phyloP scores from a whole-genome alignment of 306 rosid species.

The Dalbergia oliveri region DNA sequence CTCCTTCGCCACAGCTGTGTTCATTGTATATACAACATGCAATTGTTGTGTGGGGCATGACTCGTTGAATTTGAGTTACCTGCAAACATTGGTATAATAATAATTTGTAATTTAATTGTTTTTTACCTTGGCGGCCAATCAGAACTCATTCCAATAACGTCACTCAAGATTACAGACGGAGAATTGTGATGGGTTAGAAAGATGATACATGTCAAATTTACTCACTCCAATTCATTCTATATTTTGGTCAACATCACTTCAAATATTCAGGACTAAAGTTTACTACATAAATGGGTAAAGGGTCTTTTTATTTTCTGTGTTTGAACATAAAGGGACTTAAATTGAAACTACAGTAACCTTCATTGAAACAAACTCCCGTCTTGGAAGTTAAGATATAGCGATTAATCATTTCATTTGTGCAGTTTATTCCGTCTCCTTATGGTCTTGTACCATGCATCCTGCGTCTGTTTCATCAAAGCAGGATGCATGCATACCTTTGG shows the following conservation, averaged over 20 bases:
- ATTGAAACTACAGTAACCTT: neutral
- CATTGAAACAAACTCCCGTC: neutral
- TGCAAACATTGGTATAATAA: neutral
- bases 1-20: neutral
- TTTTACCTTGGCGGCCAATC: neutral
- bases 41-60: neutral
- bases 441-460: conserved; percentile 23
- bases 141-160: neutral
- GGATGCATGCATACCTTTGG: conserved; percentile 15
- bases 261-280: too few relatives aligned
- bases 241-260: too few relatives aligned
- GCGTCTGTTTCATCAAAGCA: conserved; percentile 23
- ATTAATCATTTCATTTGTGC: conserved; percentile 12
- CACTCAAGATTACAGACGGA: neutral
- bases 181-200: neutral
- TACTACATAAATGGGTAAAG: neutral
- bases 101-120: neutral
- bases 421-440: conserved; percentile 17
- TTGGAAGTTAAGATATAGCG: conserved; percentile 4
- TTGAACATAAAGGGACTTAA: neutral
- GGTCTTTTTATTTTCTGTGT: neutral
- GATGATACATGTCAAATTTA: neutral
- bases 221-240: neutral
- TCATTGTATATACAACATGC: neutral
- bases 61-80: conserved; percentile 17